Evolutionary conservation across 345 rosid species (phyloP), one percentile per base, ranked within the genome.

Genomic region (Lepidium sativum): DNA sequence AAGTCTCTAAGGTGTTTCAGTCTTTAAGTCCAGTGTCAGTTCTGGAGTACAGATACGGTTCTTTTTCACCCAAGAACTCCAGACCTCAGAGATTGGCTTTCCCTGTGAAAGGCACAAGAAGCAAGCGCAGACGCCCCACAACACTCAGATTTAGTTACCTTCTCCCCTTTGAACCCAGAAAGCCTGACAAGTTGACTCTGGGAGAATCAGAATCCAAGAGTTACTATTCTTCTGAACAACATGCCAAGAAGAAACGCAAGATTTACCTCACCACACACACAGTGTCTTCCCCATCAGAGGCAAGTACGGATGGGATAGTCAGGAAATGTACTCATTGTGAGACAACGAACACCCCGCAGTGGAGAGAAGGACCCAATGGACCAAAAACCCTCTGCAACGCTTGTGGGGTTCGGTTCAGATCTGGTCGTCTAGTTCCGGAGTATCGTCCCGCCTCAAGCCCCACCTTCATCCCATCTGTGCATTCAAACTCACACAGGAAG

Each of bases 301-400:
- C 71, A 6, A 15, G n/a, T 6, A 18, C 27, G 0, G 72, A 73
- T 20, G 53, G 53, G 63, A 54, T 54, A 14, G 8, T 32, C 16
- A n/a, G 72, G 54, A 89, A 77, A 78, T 92, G 98, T 78, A 75
- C 71, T 44, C 98, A 85, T 43, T 88, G 98, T 65, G 82, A 82
- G 78, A 84, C 84, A 45, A 85, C 91, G 2, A 82, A 83, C 76
- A 92, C 96, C 58, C 96, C 96, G 2, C 96, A 92, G 67, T 88
- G 98, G 98, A 86, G 98, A 73, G 95, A 86, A 76, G 98, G 98
- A 15, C 98, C 98, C 4, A 77, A 58, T 78, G 98, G 98, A 31
- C 96, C 96, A 9, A 92, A 92, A 80, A 92, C 96, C 14, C 90
- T 92, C 34, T 92, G 98, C 80, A 92, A 88, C 41, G 98, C 96